Base-by-base conservation (phyloP, 305 asterid species). In the Caryopteris hybrid region DNA sequence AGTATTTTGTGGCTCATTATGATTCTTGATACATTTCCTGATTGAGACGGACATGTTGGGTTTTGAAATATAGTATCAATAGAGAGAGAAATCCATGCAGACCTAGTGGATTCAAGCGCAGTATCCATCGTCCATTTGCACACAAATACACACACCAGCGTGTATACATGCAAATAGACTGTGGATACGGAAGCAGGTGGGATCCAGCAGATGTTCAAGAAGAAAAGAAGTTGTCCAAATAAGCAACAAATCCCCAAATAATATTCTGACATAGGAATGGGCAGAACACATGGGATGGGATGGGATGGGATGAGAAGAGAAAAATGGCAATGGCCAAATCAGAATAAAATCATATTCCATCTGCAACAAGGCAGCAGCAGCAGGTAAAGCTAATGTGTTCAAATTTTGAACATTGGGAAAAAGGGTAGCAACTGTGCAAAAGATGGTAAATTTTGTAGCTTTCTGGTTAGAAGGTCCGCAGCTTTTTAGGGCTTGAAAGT, bases 341-440 rank as follows among this genome's bases (percentile, higher is more conserved):
- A 73, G 83, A 83, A 71, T 74, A 70, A 77, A 76, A 82, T 82
- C 85, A 80, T 64, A 61, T 70, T 70, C 59, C 36, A 75, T 62
- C 76, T 68, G 77, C 82, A 53, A 58, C 73, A 75, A 61, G 74
- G 34, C 34, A 29, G 34, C 41, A 8, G 59, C 78, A 75, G 68
- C 74, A 62, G 38, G 31, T 57, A 71, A 74, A 69, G 72, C 72
- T 54, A 62, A 74, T 29, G 54, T 69, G 54, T 76, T 74, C 56
- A 76, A 69, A 72, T 60, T 76, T 75, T 71, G 64, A 46, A 77
- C 69, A 65, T 8, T 12, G 45, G 48, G 51, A 14, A 3, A 6
- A 14, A 34, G 55, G 58, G 60, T 29, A 65, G 39, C 51, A 55
- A 21, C 65, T 72, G 54, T 68, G 72, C 47, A 33, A 58, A 66